These are phyloP conservation scores for Fusarium sp. DNA, from an alignment of 2,329 filamentous ascomycete genomes.

Conservation along the genomic window DNA sequence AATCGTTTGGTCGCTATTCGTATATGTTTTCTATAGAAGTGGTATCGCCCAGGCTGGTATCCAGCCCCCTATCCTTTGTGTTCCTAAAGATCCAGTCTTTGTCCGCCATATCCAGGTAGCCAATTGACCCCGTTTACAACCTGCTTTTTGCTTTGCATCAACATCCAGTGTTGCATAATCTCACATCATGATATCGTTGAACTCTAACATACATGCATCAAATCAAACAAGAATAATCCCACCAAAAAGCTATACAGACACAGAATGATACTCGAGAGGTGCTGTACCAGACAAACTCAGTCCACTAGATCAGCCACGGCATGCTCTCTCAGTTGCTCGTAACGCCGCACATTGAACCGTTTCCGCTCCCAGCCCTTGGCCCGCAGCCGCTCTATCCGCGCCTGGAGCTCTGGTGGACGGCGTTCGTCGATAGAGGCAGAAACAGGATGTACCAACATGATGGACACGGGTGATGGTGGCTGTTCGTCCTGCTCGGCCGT, in stretches of 20 bases:
- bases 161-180: conserved; percentile 6
- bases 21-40: conserved; percentile 27
- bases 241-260: conserved; percentile 8
- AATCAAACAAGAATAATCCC: conserved; percentile 13
- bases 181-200: conserved; percentile 38
- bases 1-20: conserved; percentile 1
- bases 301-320: conserved; percentile 66
- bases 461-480: conserved; percentile 4
- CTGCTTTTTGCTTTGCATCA: conserved; percentile 4
- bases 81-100: conserved; percentile 37
- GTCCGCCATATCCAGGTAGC: neutral
- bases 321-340: conserved; percentile 67
- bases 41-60: conserved; percentile 20
- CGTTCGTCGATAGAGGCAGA: conserved; percentile 53
- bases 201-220: conserved; percentile 27
- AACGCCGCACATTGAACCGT: conserved; percentile 68
- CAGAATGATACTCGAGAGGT: neutral
- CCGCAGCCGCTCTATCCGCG: conserved; percentile 69
- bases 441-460: conserved; percentile 11
- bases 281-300: conserved; percentile 7
- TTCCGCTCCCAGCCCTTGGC: conserved; percentile 70
- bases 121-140: conserved; percentile 17
- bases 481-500: conserved; percentile 45
- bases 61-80: neutral
- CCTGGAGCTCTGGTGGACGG: conserved; percentile 60